phyloP scores from a whole-genome alignment of 768 basidiomycete species.

The Tricholoma sp. region DNA sequence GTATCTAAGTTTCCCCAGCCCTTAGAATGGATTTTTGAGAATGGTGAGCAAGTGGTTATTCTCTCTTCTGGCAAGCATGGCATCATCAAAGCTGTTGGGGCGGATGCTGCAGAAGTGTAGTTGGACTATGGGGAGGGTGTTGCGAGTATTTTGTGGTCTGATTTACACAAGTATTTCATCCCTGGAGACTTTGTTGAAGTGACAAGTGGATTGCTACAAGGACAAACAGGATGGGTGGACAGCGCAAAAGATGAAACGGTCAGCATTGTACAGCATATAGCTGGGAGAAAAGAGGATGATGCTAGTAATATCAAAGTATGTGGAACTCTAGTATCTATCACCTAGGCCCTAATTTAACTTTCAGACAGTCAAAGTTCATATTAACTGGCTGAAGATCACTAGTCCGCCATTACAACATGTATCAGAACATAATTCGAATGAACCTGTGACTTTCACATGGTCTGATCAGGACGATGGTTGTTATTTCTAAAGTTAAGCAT shows the following conservation, averaged over 20 bases:
- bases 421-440: too few relatives aligned
- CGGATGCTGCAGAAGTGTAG: background rate
- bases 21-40: too few relatives aligned
- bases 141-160: background rate
- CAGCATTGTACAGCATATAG: background rate
- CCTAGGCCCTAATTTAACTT: background rate
- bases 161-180: background rate
- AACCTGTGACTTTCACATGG: too few relatives aligned
- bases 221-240: background rate
- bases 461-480: too few relatives aligned
- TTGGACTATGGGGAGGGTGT: background rate
- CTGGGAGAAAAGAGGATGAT: background rate
- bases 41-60: too few relatives aligned
- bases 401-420: background rate
- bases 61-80: background rate
- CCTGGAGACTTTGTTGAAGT: background rate
- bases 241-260: background rate
- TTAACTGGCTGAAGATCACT: constrained; percentile 1
- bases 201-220: background rate
- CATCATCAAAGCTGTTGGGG: background rate
- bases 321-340: background rate
- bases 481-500: too few relatives aligned
- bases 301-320: background rate
- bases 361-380: background rate
- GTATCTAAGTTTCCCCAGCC: too few relatives aligned